These are phyloP conservation scores for Pogostemon cablin DNA, from an alignment of 257 asterid genomes.

Conservation along the genomic window DNA sequence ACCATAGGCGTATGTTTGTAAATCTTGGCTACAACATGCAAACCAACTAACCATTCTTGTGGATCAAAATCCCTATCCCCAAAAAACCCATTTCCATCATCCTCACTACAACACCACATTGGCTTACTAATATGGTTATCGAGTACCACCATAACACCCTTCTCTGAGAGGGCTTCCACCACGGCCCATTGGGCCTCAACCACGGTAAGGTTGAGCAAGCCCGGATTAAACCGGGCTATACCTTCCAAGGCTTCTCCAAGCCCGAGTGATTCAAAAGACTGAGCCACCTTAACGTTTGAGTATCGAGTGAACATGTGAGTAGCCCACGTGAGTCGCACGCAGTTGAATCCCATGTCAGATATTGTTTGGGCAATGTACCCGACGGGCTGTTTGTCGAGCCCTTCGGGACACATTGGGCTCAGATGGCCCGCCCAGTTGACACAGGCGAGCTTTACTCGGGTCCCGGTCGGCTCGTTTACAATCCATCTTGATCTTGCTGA, in stretches of 20 bases:
- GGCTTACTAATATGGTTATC: conserved; percentile 74
- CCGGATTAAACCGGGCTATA: conserved; percentile 45
- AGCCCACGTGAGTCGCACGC: conserved; percentile 73
- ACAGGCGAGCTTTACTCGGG: conserved; percentile 57
- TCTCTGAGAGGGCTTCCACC: conserved; percentile 39
- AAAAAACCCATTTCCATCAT: conserved; percentile 78
- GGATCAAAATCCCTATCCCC: conserved; percentile 66
- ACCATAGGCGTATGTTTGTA: conserved; percentile 52
- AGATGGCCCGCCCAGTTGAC: conserved; percentile 65
- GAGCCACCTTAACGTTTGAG: conserved; percentile 36
- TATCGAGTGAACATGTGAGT: conserved; percentile 57
- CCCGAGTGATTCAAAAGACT: conserved; percentile 32
- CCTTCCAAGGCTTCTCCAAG: conserved; percentile 42
- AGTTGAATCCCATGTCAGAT: conserved; percentile 59
- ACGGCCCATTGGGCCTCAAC: conserved; percentile 60
- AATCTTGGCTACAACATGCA: conserved; percentile 42
- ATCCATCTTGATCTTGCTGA: conserved; percentile 67
- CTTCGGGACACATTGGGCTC: conserved; percentile 66
- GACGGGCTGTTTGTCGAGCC: conserved; percentile 50
- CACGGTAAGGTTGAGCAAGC: conserved; percentile 35
- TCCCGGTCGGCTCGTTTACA: conserved; percentile 42
- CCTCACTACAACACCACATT: conserved; percentile 60
- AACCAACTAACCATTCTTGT: conserved; percentile 62
- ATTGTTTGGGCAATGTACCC: conserved; percentile 35
- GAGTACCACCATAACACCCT: conserved; percentile 61